Conservation (phyloP, 495 filamentous ascomycete species). For the Umbilicaria muhlenbergii region DNA sequence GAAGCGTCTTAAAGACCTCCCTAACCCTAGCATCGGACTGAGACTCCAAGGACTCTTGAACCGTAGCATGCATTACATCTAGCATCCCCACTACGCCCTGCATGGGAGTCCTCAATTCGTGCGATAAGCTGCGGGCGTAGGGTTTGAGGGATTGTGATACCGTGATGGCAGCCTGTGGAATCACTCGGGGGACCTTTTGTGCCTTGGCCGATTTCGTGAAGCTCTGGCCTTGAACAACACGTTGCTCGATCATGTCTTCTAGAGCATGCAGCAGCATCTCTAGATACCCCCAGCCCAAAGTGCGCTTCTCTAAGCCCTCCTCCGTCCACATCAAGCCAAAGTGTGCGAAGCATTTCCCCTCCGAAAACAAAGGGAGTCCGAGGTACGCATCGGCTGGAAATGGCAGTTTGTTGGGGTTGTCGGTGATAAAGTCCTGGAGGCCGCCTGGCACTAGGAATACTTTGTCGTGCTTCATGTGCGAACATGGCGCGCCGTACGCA, state of each 20-base stretch:
- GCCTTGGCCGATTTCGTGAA: slow-evolving; percentile 19
- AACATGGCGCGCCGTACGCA: slow-evolving; percentile 46
- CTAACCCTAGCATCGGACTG: slow-evolving; percentile 33
- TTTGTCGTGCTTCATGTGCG: slow-evolving; percentile 59
- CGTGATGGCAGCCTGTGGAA: slow-evolving; percentile 34
- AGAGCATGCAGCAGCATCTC: slow-evolving; percentile 64
- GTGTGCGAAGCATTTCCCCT: slow-evolving; percentile 56
- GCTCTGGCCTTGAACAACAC: slow-evolving; percentile 34
- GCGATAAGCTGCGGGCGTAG: slow-evolving; percentile 63
- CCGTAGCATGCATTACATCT: slow-evolving; percentile 70
- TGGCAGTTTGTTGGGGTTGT: slow-evolving; percentile 44
- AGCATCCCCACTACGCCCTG: slow-evolving; percentile 77
- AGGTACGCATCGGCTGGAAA: slow-evolving; percentile 55
- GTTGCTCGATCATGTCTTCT: slow-evolving; percentile 52
- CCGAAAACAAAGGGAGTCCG: slow-evolving; percentile 54
- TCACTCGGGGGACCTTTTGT: slow-evolving; percentile 21
- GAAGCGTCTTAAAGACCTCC: slow-evolving; percentile 45
- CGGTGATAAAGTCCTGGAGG: slow-evolving; percentile 39
- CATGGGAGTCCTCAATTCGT: slow-evolving; percentile 72
- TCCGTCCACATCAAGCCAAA: slow-evolving; percentile 62
- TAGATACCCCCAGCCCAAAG: slow-evolving; percentile 51
- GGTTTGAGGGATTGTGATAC: slow-evolving; percentile 55
- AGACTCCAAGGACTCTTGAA: slow-evolving; percentile 50
- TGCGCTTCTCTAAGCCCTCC: slow-evolving; percentile 39
- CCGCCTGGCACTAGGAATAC: slow-evolving; percentile 56